A percentile compares a stretch with the other conserved stretches of the same genome.
Conservation (phyloP, 2,329 filamentous ascomycete genomes). For the Ophiostoma quercus region DNA sequence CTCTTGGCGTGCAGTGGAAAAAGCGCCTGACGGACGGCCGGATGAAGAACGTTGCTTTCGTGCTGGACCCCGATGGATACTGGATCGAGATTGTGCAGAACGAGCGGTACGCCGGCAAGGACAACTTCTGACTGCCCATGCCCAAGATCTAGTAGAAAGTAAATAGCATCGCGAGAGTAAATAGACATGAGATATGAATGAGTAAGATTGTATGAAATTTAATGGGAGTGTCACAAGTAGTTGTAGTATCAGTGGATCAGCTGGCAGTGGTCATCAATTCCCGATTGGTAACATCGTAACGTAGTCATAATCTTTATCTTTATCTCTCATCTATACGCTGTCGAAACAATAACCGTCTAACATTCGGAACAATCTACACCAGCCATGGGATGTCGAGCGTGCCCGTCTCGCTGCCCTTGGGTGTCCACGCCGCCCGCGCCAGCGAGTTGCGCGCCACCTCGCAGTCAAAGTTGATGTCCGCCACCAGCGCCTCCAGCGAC, state of each 20-base stretch:
- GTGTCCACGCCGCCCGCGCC: conserved; percentile 56
- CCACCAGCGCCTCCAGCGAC: conserved; percentile 72
- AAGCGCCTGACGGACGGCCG: conserved; percentile 86
- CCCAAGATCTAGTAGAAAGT: conserved; percentile 20
- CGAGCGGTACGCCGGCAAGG: conserved; percentile 54
- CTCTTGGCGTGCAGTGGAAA: conserved; percentile 80
- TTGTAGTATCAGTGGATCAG: too few relatives aligned
- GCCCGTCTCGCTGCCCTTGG: conserved; percentile 27
- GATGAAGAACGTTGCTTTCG: conserved; percentile 92
- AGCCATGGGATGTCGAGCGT: conserved; percentile 20
- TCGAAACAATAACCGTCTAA: too few relatives aligned
- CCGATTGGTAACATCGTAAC: too few relatives aligned
- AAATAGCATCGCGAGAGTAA: not conserved
- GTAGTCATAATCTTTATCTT: too few relatives aligned
- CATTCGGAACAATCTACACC: not conserved
- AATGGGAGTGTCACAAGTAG: not conserved
- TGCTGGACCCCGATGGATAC: conserved; percentile 82
- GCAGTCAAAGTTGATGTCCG: conserved; percentile 86
- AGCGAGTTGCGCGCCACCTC: conserved; percentile 73
- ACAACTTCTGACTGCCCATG: conserved; percentile 40
- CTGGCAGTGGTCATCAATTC: too few relatives aligned
- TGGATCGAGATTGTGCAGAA: conserved; percentile 82
- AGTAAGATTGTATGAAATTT: not conserved
- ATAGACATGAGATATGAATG: not conserved
- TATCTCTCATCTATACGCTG: not conserved